Conservation (phyloP, 805 yeast species). For the Yarrowia sp. region DNA sequence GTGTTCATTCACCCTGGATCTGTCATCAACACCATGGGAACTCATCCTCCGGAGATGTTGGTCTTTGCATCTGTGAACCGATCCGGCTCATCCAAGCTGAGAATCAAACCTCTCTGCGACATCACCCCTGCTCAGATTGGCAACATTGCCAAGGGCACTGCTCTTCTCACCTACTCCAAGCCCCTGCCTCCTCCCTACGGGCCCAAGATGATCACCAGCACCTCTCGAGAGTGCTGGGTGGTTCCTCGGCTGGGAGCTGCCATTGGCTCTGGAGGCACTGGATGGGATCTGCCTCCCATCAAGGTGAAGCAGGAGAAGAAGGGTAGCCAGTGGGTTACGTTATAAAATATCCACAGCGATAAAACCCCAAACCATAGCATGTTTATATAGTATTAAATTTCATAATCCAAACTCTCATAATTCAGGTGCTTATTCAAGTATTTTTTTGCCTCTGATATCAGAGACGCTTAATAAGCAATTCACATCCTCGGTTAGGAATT, state of each 20-base stretch:
- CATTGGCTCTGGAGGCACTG: conserved; percentile 76
- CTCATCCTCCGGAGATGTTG: conserved; percentile 72
- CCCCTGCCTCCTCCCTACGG: conserved; percentile 90
- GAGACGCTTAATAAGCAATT: not conserved
- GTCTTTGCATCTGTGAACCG: conserved; percentile 54
- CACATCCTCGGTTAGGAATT: not conserved
- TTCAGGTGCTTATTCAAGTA: too few relatives aligned
- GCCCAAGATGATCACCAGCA: conserved; percentile 61
- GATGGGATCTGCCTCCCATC: conserved; percentile 86
- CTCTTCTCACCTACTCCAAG: conserved; percentile 77
- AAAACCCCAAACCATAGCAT: not conserved
- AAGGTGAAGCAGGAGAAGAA: conserved; percentile 69
- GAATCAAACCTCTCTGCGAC: conserved; percentile 70
- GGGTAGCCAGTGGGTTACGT: conserved; percentile 61
- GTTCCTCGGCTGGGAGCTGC: conserved; percentile 86
- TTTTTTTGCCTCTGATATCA: too few relatives aligned
- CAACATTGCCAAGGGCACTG: conserved; percentile 69
- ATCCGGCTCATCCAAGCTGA: conserved; percentile 42
- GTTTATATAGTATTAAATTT: not conserved
- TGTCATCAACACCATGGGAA: conserved; percentile 56
- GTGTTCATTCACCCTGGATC: conserved; percentile 83
- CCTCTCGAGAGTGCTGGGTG: conserved; percentile 81
- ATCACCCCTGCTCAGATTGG: conserved; percentile 71
- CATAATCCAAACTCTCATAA: not conserved
- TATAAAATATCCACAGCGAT: not conserved